A percentile compares a stretch with the other conserved stretches of the same genome.
Conservation (phyloP, 192 early-diverging fungal species). For the Coemansia reversa region DNA sequence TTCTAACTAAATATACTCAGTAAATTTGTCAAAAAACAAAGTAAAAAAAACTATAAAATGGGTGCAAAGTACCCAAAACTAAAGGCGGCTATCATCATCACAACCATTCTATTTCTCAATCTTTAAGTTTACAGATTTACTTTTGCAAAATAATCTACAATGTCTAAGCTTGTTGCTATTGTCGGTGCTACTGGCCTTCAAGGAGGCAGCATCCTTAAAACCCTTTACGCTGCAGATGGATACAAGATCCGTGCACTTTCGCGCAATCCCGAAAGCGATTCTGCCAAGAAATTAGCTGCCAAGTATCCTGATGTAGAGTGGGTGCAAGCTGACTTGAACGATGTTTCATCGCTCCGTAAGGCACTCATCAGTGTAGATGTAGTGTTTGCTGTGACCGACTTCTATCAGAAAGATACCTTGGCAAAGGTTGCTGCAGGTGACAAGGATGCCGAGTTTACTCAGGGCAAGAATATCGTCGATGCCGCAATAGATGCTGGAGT, state of each 20-base stretch:
- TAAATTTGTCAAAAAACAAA: background rate
- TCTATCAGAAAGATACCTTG: slow-evolving; percentile 17
- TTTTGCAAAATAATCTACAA: background rate
- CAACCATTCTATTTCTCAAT: background rate
- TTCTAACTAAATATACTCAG: too few relatives aligned
- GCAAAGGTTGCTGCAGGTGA: slow-evolving; percentile 13
- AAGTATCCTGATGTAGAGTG: slow-evolving; percentile 34
- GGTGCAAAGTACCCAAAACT: background rate
- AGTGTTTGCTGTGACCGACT: slow-evolving; percentile 43
- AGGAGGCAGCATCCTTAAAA: slow-evolving; percentile 41
- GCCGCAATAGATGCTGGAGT: slow-evolving; percentile 33
- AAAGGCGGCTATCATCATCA: background rate
- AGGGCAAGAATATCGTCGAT: slow-evolving; percentile 42
- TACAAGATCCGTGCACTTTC: slow-evolving; percentile 40
- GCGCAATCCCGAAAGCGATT: slow-evolving; percentile 17
- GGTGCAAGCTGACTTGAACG: slow-evolving; percentile 24
- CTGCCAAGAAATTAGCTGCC: slow-evolving; percentile 10
- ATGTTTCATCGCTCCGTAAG: slow-evolving; percentile 18
- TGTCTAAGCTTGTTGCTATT: slow-evolving; percentile 31
- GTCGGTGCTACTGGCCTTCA: slow-evolving; percentile 45
- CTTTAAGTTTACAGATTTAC: background rate
- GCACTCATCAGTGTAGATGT: slow-evolving; percentile 23
- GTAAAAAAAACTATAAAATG: background rate
- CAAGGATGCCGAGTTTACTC: slow-evolving; percentile 26
- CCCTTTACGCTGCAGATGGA: slow-evolving; percentile 19